These are phyloP conservation scores for Lipomyces lipofer DNA, from an alignment of 805 yeast species.

Conservation along the genomic window DNA sequence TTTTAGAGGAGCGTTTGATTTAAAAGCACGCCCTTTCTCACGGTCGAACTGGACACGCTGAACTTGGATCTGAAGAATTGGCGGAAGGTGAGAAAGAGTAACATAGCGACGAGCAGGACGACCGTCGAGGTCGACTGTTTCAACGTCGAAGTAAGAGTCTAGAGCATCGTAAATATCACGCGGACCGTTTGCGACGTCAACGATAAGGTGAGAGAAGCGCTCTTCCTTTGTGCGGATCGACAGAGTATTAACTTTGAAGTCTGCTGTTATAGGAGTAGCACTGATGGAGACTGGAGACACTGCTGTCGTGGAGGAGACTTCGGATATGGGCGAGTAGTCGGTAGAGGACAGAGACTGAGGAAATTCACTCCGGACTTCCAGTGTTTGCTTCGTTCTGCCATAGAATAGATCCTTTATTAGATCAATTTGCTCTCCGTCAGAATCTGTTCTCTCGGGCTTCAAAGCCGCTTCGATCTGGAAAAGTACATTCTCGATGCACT, in stretches of 20 bases:
- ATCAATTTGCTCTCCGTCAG: constrained; percentile 79
- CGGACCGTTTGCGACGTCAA: constrained; percentile 86
- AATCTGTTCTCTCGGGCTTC: constrained; percentile 63
- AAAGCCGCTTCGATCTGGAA: constrained; percentile 88
- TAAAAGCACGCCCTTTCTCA: constrained; percentile 68
- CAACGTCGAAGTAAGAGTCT: constrained; percentile 78
- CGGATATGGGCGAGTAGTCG: constrained; percentile 28
- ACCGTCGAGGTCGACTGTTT: constrained; percentile 61
- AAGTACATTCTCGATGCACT: constrained; percentile 90
- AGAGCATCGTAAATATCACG: constrained; percentile 86
- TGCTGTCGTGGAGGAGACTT: constrained; percentile 46
- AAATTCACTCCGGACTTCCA: constrained; percentile 44
- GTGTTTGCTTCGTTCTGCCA: constrained; percentile 79
- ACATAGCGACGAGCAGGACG: constrained; percentile 74
- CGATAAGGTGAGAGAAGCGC: constrained; percentile 75
- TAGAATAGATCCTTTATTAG: constrained; percentile 75
- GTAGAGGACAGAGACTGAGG: constrained; percentile 24
- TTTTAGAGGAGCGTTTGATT: constrained; percentile 78
- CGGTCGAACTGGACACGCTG: constrained; percentile 92
- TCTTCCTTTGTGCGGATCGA: constrained; percentile 51
- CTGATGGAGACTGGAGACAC: neutral
- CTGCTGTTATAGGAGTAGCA: too few species aligned
- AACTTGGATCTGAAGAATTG: constrained; percentile 84
- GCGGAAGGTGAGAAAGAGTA: constrained; percentile 71
- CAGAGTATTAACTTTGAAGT: neutral